phyloP scores from a whole-genome alignment of 2,329 filamentous ascomycete genomes.

The Exophiala oligosperma region DNA sequence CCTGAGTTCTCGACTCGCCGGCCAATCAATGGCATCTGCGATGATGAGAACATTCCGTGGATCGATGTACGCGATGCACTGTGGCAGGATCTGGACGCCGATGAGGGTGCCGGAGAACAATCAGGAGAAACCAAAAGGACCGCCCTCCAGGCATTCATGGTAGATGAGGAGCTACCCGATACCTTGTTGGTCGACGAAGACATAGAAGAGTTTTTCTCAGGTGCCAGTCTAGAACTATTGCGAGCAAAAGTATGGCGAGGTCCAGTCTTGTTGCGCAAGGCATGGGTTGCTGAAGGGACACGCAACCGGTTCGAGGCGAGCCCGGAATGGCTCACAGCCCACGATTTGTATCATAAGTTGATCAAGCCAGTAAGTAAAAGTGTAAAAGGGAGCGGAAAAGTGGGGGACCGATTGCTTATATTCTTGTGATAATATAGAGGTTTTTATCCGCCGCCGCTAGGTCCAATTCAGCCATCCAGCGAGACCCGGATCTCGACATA shows the following conservation, averaged over 20 bases:
- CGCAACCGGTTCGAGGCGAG: neutral
- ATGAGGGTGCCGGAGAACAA: too few relatives aligned
- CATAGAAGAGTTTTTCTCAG: conserved; percentile 1
- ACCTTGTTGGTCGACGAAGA: too few relatives aligned
- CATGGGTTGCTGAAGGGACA: neutral
- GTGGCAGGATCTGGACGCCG: too few relatives aligned
- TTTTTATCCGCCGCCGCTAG: neutral
- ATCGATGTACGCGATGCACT: too few relatives aligned
- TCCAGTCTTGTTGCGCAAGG: neutral
- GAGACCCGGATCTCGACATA: neutral
- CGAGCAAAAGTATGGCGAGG: neutral
- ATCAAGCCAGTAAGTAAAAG: neutral
- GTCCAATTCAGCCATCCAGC: neutral
- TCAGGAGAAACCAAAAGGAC: too few relatives aligned
- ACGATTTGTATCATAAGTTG: neutral
- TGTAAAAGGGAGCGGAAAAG: neutral
- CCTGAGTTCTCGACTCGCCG: too few relatives aligned
- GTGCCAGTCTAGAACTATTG: neutral
- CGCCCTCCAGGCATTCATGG: too few relatives aligned
- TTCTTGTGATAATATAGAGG: neutral
- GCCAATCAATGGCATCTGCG: too few relatives aligned
- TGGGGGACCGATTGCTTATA: neutral
- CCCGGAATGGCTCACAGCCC: neutral
- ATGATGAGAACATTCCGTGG: too few relatives aligned
- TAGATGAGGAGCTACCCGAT: too few relatives aligned